Evolutionary conservation across 345 rosid genomes (phyloP), one percentile per base, ranked within the genome.

Genomic region (Sapria himalayana): DNA sequence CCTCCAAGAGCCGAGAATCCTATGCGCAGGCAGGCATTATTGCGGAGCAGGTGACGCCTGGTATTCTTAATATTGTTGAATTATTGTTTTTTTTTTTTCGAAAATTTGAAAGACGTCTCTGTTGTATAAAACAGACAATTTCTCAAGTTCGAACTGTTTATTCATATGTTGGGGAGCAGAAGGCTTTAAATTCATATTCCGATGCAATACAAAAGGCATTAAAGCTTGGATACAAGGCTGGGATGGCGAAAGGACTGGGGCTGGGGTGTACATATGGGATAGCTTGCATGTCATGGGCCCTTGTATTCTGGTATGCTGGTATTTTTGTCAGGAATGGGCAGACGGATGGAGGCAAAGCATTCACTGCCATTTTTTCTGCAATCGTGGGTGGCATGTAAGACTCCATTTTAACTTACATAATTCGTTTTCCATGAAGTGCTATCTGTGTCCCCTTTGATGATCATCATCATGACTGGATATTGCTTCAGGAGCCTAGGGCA

Each of bases 251-350:
- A 66, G 99, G 99, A 3, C 68, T 91, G 62, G 99, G 99, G 14
- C 65, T 91, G 15, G 99, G 99, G 52, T 91, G 99, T 54, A 91
- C 99, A 0, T 91, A 77, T 51, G 99, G 99, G 23, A 91, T 91
- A 41, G 99, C 99, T 27, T 84, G 95, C 54, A 91, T 91, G 99
- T 91, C 99, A 8, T 91, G 99, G 98, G 99, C 99, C n/a, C 69
- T 91, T 39, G 99, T 91, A 19, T 91, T 91, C 47, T 91, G 99
- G 99, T 91, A 91, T 9, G 99, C 99, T 0, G 95, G 99, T 23
- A 95, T 91, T 63, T 91, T 91, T 45, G 80, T 91, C 50, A 58
- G 99, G 66, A 84, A 66, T 12, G 99, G 95, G 19, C 71, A 67
- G 62, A 79, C 79, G 1, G 99, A 91, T 57, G 99, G 99, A 41